Evolutionary conservation across 208 protist genomes (phyloP).

Genomic region (Trypanosoma avium): DNA sequence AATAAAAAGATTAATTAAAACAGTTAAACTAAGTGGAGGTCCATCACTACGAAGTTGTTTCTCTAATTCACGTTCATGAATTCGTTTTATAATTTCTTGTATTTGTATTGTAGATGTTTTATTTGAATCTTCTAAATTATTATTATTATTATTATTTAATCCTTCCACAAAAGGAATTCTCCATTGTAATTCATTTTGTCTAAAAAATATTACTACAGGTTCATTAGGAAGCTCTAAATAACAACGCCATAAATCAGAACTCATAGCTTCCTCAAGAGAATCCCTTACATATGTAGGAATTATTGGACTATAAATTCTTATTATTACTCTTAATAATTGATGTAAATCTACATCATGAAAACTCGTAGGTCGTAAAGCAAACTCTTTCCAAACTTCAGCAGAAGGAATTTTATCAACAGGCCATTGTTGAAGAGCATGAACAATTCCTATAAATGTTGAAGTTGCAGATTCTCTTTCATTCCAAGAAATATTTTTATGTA

Average conservation of each 20-base stretch:
- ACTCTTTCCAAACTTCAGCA: slow-evolving; percentile 10
- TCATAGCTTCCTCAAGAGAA: slow-evolving; percentile 25
- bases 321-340: slow-evolving; percentile 20
- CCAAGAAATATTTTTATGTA: not conserved
- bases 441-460: slow-evolving; percentile 25
- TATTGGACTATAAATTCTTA: slow-evolving; percentile 27
- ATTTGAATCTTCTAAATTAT: not conserved
- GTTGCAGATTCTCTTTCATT: slow-evolving; percentile 20
- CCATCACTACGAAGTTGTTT: slow-evolving; percentile 25
- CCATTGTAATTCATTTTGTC: not conserved
- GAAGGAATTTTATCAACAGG: slow-evolving; percentile 18
- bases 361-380: slow-evolving; percentile 16
- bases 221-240: slow-evolving; percentile 38
- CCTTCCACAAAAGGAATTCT: not conserved
- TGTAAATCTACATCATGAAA: slow-evolving; percentile 26
- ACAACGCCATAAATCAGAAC: slow-evolving; percentile 35
- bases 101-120: not conserved
- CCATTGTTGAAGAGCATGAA: slow-evolving; percentile 26
- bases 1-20: slow-evolving; percentile 31
- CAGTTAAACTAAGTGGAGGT: slow-evolving; percentile 5
- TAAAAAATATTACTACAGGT: slow-evolving; percentile 25
- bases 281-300: slow-evolving; percentile 36
- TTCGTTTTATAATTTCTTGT: not conserved
- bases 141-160: not conserved
- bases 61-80: slow-evolving; percentile 22